phyloP scores from a whole-genome alignment of 2,329 filamentous ascomycete species.

The Hymenoscyphus scutula region DNA sequence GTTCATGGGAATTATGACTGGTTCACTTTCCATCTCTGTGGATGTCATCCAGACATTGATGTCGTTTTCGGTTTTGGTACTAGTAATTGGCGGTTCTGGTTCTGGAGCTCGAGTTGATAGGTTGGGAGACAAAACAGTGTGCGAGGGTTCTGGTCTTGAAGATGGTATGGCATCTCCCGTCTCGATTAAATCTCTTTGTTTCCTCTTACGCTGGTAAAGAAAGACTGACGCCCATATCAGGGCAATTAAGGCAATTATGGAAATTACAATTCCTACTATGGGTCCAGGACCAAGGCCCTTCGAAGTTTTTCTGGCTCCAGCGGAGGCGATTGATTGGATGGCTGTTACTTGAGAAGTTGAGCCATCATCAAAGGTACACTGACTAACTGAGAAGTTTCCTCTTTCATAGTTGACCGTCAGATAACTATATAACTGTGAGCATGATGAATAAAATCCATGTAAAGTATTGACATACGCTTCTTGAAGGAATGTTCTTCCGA shows the following conservation, averaged over 20 bases:
- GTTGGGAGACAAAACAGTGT: neutral
- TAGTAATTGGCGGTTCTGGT: neutral
- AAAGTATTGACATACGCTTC: slow-evolving; percentile 31
- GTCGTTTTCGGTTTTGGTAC: neutral
- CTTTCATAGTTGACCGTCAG: slow-evolving; percentile 14
- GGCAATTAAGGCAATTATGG: neutral
- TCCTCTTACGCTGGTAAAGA: neutral
- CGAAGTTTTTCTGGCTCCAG: neutral
- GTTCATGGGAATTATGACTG: neutral
- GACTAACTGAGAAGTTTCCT: slow-evolving; percentile 13
- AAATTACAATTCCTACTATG: neutral
- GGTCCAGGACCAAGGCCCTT: neutral
- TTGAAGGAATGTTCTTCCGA: slow-evolving; percentile 41
- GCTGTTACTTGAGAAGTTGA: neutral
- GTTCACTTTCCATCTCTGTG: neutral
- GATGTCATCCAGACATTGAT: neutral
- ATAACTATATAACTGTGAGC: slow-evolving; percentile 8
- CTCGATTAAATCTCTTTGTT: slow-evolving; percentile 2
- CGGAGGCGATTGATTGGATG: neutral
- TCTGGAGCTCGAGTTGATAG: neutral
- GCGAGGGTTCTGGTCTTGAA: neutral
- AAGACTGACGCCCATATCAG: neutral
- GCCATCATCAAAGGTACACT: slow-evolving; percentile 8
- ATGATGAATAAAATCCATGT: neutral
- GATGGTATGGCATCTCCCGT: neutral